Evolutionary conservation across 2,329 filamentous ascomycete species (phyloP), one percentile per base, ranked within the genome.

Genomic region (Trichoderma endophyticum): DNA sequence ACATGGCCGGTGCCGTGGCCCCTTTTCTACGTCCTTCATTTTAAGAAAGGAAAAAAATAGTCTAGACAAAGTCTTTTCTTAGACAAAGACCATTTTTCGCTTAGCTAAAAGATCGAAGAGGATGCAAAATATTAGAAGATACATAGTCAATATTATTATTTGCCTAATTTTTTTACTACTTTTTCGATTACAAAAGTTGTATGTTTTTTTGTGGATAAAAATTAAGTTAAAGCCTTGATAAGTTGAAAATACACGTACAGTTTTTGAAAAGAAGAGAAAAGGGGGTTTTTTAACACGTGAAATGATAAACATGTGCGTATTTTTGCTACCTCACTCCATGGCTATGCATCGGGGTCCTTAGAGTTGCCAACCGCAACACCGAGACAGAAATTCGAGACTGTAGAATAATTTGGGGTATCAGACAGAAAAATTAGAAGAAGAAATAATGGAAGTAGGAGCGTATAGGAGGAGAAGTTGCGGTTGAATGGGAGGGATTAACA

Each of bases 241-340:
- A 51, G 43, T 51, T 51, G 43, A 51, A 51, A 51, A 51, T 21
- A 51, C 18, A 43, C 18, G 39, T 43, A 43, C 18, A 43, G 15
- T 43, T 43, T 43, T 43, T 43, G 32, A 26, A 2, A n/a, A 66
- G 54, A 30, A 54, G 15, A 56, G 15, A 24, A 48, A 57, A 11
- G 11, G 24, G 61, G 43, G 5, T 14, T 54, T 24, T 51, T 24
- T 24, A 26, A 39, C 24, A 68, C 72, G 64, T 65, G 63, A 73
- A 73, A 69, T 74, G 43, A 32, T 64, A 6, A 65, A 72, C 65
- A 62, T 64, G 32, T 60, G 60, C 70, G 60, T 66, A 62, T 72
- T 74, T 70, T 63, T 43, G 59, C 59, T 70, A 54, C 36, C 68
- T 70, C 78, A 72, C 73, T 75, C 74, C 72, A 60, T 73, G 72